Base-by-base conservation (phyloP, 345 rosid species). In the Syzygium aromaticum region DNA sequence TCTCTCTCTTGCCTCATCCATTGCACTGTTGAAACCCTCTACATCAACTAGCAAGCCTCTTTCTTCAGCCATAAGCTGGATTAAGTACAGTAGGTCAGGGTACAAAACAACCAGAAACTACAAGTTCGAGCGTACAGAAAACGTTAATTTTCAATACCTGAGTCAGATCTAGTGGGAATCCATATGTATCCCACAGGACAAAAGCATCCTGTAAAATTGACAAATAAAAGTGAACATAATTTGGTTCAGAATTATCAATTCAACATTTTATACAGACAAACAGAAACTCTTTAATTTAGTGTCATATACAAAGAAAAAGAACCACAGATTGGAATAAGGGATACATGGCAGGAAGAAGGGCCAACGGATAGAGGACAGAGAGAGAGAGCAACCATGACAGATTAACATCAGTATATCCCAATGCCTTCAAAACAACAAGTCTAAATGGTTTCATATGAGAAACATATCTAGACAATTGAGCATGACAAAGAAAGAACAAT, bases 21-120 rank as follows among this genome's bases (percentile, higher is more conserved):
- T 96, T 85, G 97, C 95, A 51, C 87, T 89, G 87, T 95, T 92
- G 90, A 95, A 98, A 88, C 99, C 99, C 54, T 94, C 93, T 73
- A 94, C 90, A 91, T 98, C 99, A 87, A 98, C 99, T 46, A 51
- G 87, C 80, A 98, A 92, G 61, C 99, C 96, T 88, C 94, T 95
- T 94, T 96, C 99, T 89, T 94, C 98, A 28, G 98, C 99, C 99
- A 98, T 98, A 90, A 96, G 91, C 99, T 97, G 92, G 86, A 86
- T 52, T 43, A 61, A 17, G 21, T 87, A 86, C 86, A 84, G 49
- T 19, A 73, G 80, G 49, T 73, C 82, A 73, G 80, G 49, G 49
- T n/a, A 51, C 43, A 52, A 84, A 84, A 40, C 59, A 88, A 85
- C 6, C 43, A 87, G 67, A 88, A 30, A 64, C 43, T 7, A 84